A percentile compares a stretch with the other conserved stretches of the same genome.
These are phyloP conservation scores for Yarrowia divulgata DNA, from an alignment of 805 yeast species.

Conservation along the genomic window DNA sequence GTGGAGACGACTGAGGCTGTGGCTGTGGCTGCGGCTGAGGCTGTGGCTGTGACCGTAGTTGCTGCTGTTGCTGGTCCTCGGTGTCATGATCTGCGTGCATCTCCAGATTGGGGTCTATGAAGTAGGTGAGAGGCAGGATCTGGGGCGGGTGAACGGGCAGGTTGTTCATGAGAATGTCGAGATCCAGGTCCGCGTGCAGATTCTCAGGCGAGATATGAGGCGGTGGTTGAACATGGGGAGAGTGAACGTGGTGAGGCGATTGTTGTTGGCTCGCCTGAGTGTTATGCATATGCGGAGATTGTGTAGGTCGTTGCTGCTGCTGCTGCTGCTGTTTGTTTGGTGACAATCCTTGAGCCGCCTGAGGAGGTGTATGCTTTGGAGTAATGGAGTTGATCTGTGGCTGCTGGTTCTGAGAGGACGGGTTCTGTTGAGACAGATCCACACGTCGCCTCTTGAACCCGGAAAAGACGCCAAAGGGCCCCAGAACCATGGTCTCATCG, in stretches of 20 bases:
- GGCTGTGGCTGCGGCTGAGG: neutral
- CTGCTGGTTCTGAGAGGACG: neutral
- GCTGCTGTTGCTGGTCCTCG: too few relatives aligned
- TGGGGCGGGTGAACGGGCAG: conserved; percentile 31
- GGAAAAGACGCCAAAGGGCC: conserved; percentile 86
- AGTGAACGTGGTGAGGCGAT: neutral
- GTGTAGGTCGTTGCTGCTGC: neutral
- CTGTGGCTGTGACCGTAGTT: too few relatives aligned
- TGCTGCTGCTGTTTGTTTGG: conserved; percentile 1
- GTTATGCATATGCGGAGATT: conserved; percentile 13
- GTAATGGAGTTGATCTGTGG: conserved; percentile 17
- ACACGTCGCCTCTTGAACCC: conserved; percentile 48
- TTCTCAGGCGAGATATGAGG: conserved; percentile 11
- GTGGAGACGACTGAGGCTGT: neutral
- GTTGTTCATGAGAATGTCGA: conserved; percentile 27
- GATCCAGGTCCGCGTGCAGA: conserved; percentile 13
- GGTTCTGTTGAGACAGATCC: neutral
- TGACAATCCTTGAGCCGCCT: neutral
- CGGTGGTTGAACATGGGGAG: neutral
- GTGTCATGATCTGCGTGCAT: neutral
- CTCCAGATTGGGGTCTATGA: conserved; percentile 27
- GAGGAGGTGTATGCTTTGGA: conserved; percentile 24
- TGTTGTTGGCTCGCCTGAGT: neutral
- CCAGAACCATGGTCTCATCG: conserved; percentile 62
- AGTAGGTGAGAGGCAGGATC: conserved; percentile 15